These are phyloP conservation scores for Hsuehochloa calcarea DNA, from an alignment of 176 grass and related monocot species.

Conservation along the genomic window DNA sequence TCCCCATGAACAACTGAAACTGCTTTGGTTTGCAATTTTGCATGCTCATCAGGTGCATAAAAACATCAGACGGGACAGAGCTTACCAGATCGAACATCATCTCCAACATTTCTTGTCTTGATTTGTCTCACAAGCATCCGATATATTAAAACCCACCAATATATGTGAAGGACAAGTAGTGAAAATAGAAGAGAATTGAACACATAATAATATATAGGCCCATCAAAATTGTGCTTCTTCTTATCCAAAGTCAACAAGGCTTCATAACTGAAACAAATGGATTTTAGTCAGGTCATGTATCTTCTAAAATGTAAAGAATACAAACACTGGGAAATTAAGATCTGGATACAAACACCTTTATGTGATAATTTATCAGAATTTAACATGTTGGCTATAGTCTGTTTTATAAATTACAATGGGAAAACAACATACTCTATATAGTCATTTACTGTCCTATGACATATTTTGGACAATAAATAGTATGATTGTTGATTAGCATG, in stretches of 20 bases:
- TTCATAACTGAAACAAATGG: conserved; percentile 61
- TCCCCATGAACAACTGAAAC: neutral
- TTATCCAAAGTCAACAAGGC: conserved; percentile 75
- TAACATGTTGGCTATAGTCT: neutral
- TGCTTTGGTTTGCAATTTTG: neutral
- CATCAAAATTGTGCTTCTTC: conserved; percentile 85
- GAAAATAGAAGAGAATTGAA: conserved; percentile 80
- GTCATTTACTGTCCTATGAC: neutral
- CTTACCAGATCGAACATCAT: conserved; percentile 86
- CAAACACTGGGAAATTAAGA: neutral
- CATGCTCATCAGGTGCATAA: neutral
- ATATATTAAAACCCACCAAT: conserved; percentile 86
- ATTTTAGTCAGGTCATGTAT: conserved; percentile 4
- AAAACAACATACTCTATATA: neutral
- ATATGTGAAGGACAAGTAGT: conserved; percentile 74
- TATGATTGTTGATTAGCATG: neutral
- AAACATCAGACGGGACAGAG: neutral
- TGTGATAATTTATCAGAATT: neutral
- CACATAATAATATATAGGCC: conserved; percentile 84
- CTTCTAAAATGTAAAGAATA: neutral
- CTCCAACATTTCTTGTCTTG: conserved; percentile 66
- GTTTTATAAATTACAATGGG: neutral
- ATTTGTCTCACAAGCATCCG: conserved; percentile 86
- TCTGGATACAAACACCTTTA: neutral
- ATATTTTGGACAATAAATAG: neutral